Conservation (phyloP, 2,329 filamentous ascomycete species). For the Microthyrium microscopicum region DNA sequence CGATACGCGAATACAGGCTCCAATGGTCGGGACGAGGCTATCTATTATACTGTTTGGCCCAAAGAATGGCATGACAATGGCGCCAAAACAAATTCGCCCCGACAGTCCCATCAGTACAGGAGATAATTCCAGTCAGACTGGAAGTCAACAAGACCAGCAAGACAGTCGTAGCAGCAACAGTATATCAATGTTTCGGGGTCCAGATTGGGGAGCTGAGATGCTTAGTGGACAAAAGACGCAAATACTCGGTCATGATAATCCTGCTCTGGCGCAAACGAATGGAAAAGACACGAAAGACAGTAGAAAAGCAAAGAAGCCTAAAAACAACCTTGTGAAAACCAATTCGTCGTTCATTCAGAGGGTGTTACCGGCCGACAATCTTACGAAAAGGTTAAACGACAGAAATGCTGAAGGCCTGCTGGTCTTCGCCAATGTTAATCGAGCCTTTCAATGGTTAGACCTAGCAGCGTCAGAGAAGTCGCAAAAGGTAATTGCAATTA, state of each 20-base stretch:
- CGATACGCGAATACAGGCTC: slow-evolving; percentile 68
- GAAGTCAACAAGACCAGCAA: slow-evolving; percentile 25
- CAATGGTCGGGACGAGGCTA: slow-evolving; percentile 67
- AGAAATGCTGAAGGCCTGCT: slow-evolving; percentile 65
- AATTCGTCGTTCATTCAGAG: slow-evolving; percentile 98
- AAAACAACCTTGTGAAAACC: slow-evolving; percentile 96
- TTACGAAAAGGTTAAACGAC: slow-evolving; percentile 65
- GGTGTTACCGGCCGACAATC: slow-evolving; percentile 73
- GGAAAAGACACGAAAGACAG: slow-evolving; percentile 51
- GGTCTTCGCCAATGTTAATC: slow-evolving; percentile 88
- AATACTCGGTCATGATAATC: slow-evolving; percentile 75
- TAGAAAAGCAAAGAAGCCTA: slow-evolving; percentile 73
- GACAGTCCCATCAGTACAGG: slow-evolving; percentile 21
- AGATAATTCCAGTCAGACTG: slow-evolving; percentile 16
- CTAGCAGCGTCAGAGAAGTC: slow-evolving; percentile 59
- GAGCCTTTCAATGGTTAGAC: slow-evolving; percentile 92
- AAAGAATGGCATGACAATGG: too few species aligned
- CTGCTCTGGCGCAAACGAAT: slow-evolving; percentile 44
- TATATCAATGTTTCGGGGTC: slow-evolving; percentile 25
- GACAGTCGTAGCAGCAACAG: slow-evolving; percentile 26
- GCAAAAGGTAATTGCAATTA: background rate
- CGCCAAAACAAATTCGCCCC: slow-evolving; percentile 31
- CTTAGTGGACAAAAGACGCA: slow-evolving; percentile 30
- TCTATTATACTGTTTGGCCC: slow-evolving; percentile 31
- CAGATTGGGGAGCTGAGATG: slow-evolving; percentile 14